Evolutionary conservation across 352 stramenopile genomes (phyloP).

Genomic region (Globisporangium cylindrosporum): DNA sequence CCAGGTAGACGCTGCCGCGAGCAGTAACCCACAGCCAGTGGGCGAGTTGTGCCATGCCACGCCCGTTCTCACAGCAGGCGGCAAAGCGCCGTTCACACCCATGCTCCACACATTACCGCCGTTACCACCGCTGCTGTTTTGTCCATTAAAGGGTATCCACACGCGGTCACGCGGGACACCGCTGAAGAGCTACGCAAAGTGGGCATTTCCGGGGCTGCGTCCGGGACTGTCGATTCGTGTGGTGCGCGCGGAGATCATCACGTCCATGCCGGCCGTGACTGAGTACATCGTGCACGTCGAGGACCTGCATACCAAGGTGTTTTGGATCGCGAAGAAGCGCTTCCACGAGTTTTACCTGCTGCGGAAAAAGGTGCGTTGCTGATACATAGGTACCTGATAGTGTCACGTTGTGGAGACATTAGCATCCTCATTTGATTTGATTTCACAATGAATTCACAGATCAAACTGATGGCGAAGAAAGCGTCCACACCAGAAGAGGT

Average conservation of each 20-base stretch:
- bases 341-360: conserved; percentile 74
- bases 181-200: conserved; percentile 53
- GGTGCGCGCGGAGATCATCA: conserved; percentile 55
- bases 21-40: neutral
- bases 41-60: conserved; percentile 7
- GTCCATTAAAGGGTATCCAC: conserved; percentile 35
- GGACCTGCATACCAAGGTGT: conserved; percentile 77
- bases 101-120: conserved; percentile 37
- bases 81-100: conserved; percentile 21
- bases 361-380: conserved; percentile 48
- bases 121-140: conserved; percentile 55
- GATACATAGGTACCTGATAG: neutral
- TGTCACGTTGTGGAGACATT: neutral
- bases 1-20: neutral
- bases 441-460: conserved; percentile 15
- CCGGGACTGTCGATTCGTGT: conserved; percentile 71
- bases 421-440: neutral
- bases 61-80: conserved; percentile 6
- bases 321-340: conserved; percentile 82
- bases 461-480: conserved; percentile 41
- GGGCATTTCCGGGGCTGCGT: conserved; percentile 42
- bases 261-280: conserved; percentile 53
- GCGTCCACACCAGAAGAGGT: conserved; percentile 32
- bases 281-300: conserved; percentile 78
- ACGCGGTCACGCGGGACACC: conserved; percentile 38